phyloP scores from a whole-genome alignment of 371 early-diverging fungal genomes.

The Modicella reniformis region DNA sequence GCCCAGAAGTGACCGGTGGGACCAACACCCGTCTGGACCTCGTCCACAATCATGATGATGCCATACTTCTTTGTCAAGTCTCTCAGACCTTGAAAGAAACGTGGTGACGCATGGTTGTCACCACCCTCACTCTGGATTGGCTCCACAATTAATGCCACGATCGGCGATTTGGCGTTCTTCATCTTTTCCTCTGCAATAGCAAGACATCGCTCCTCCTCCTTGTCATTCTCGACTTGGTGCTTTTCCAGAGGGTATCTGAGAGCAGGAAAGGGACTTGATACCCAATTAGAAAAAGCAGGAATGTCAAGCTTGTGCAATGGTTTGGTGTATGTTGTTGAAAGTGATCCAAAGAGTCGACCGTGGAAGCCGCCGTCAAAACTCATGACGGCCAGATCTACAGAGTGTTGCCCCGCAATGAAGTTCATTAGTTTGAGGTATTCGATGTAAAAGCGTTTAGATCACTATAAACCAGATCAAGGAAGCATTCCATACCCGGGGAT shows the following conservation, averaged over 20 bases:
- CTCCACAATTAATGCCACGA: conserved; percentile 83
- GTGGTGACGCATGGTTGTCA: conserved; percentile 76
- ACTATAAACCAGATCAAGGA: background rate
- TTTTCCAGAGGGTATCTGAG: conserved; percentile 72
- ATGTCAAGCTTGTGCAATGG: conserved; percentile 80
- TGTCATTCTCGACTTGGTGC: conserved; percentile 62
- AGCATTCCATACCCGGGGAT: conserved; percentile 56
- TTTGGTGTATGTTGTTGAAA: conserved; percentile 76
- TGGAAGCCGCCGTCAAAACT: conserved; percentile 78
- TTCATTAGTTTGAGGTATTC: background rate
- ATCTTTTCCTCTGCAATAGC: conserved; percentile 63
- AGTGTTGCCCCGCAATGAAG: background rate
- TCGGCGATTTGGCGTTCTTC: conserved; percentile 59
- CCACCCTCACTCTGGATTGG: conserved; percentile 91
- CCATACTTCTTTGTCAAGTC: conserved; percentile 70
- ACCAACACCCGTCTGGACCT: conserved; percentile 88
- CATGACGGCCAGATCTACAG: conserved; percentile 67
- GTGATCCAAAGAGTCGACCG: conserved; percentile 79
- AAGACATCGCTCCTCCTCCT: conserved; percentile 67
- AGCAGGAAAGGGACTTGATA: conserved; percentile 68
- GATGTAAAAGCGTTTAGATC: background rate
- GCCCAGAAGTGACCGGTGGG: conserved; percentile 86
- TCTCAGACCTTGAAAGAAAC: conserved; percentile 73
- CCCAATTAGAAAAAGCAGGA: conserved; percentile 69
- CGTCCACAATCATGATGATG: conserved; percentile 83